Evolutionary conservation across 2,329 filamentous ascomycete species (phyloP).

Genomic region (Exophiala alcalophila): DNA sequence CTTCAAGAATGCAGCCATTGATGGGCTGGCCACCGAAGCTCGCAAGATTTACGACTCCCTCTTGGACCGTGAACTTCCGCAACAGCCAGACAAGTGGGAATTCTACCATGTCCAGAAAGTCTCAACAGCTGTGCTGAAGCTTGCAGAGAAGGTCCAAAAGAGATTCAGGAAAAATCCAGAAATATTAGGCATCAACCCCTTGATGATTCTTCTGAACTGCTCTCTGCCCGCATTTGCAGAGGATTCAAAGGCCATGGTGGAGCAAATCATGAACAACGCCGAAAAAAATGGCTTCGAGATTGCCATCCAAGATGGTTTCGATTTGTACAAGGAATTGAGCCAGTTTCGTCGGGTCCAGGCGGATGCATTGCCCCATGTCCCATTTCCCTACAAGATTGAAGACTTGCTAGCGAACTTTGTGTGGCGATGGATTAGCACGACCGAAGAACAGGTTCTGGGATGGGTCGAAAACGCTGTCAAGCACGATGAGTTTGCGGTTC

Average conservation of each 20-base stretch:
- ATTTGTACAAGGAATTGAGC: constrained; percentile 84
- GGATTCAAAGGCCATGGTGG: constrained; percentile 81
- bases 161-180: constrained; percentile 83
- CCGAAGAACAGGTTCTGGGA: constrained; percentile 72
- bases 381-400: constrained; percentile 87
- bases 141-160: constrained; percentile 87
- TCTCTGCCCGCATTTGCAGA: constrained; percentile 87
- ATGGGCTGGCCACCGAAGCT: constrained; percentile 71
- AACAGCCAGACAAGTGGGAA: constrained; percentile 79
- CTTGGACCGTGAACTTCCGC: constrained; percentile 75
- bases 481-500: constrained; percentile 80
- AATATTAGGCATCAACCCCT: constrained; percentile 72
- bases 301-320: constrained; percentile 86
- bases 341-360: constrained; percentile 79
- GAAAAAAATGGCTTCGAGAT: constrained; percentile 70
- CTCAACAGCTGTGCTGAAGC: constrained; percentile 77
- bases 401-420: constrained; percentile 84
- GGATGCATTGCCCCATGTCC: constrained; percentile 66
- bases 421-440: constrained; percentile 87
- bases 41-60: constrained; percentile 75
- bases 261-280: constrained; percentile 72
- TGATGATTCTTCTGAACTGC: constrained; percentile 73
- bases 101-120: constrained; percentile 87
- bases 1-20: constrained; percentile 69
- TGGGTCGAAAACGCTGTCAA: constrained; percentile 90